Percentiles rank a stretch among this genome's conserved stretches.
These are phyloP conservation scores for Cutaneotrichosporon cutaneum DNA, from an alignment of 1,284 basidiomycete genomes.

Conservation along the genomic window DNA sequence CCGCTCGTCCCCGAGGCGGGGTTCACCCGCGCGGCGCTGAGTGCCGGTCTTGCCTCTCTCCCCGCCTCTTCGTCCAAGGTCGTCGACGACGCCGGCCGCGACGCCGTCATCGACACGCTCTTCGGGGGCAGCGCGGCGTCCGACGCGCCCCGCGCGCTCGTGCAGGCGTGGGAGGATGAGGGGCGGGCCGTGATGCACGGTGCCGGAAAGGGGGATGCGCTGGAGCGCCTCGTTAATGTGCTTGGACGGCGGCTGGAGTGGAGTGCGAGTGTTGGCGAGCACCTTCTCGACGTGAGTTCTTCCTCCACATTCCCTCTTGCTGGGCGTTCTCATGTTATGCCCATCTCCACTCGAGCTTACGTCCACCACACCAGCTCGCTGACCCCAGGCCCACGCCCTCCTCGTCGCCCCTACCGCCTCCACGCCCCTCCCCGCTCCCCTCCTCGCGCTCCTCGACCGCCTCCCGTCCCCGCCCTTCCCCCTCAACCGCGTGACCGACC, in stretches of 20 bases:
- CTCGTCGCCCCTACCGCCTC: conserved; percentile 36
- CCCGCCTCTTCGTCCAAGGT: conserved; percentile 14
- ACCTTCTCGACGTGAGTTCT: conserved; percentile 43
- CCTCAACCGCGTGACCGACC: neutral
- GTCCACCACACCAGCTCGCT: neutral
- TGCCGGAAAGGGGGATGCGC: neutral
- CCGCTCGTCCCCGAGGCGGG: conserved; percentile 37
- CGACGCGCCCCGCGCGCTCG: conserved; percentile 32
- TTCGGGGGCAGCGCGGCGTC: conserved; percentile 29
- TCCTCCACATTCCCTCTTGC: neutral
- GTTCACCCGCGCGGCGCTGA: conserved; percentile 44
- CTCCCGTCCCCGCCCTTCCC: conserved; percentile 36
- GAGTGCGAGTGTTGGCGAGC: conserved; percentile 37
- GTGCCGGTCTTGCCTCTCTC: conserved; percentile 26
- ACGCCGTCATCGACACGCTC: conserved; percentile 39
- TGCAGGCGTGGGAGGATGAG: conserved; percentile 37
- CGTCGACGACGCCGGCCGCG: conserved; percentile 4
- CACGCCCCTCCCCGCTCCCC: conserved; percentile 31
- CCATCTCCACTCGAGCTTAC: neutral
- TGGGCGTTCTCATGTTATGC: too few relatives aligned
- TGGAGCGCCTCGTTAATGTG: conserved; percentile 8
- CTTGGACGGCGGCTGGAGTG: conserved; percentile 32
- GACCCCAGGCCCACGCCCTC: conserved; percentile 42
- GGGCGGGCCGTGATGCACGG: conserved; percentile 28
- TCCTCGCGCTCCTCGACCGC: conserved; percentile 29